Percentiles rank a stretch among this genome's conserved stretches.
Conservation (phyloP, 2,329 filamentous ascomycete genomes). For the Dactylonectria estremocensis region DNA sequence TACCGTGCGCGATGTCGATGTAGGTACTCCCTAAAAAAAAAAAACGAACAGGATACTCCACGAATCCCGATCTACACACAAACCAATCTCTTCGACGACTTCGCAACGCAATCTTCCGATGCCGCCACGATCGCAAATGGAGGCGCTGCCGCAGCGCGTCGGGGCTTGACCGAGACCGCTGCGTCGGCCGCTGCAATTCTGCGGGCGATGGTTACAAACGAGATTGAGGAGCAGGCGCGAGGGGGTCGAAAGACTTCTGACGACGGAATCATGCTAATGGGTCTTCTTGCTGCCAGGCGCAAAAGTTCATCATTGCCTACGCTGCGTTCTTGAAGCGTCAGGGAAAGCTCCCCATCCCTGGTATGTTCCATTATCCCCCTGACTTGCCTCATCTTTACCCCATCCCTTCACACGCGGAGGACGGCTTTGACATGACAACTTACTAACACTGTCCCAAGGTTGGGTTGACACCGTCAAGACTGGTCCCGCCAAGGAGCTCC, state of each 20-base stretch:
- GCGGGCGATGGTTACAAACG: slow-evolving; percentile 44
- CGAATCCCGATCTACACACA: background rate
- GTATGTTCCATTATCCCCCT: too few relatives aligned
- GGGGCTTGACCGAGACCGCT: slow-evolving; percentile 35
- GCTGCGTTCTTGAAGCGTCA: slow-evolving; percentile 93
- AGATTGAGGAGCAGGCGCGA: slow-evolving; percentile 76
- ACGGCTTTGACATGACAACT: background rate
- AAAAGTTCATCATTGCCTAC: slow-evolving; percentile 91
- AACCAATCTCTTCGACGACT: slow-evolving; percentile 45
- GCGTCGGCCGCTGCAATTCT: slow-evolving; percentile 36
- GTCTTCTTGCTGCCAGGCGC: slow-evolving; percentile 73
- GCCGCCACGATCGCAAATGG: slow-evolving; percentile 38
- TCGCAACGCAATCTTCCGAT: slow-evolving; percentile 49
- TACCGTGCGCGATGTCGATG: slow-evolving; percentile 88
- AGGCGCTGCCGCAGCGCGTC: slow-evolving; percentile 42
- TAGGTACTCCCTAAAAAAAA: slow-evolving; percentile 65
- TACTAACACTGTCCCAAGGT: slow-evolving; percentile 67
- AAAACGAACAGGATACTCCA: slow-evolving; percentile 19
- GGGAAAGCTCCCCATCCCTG: slow-evolving; percentile 92
- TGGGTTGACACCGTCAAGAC: slow-evolving; percentile 99
- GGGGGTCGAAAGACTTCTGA: slow-evolving; percentile 81
- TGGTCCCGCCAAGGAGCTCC: slow-evolving; percentile 95
- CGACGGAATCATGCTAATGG: slow-evolving; percentile 82
- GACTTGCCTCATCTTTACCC: too few relatives aligned
- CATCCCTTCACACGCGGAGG: background rate